Evolutionary conservation across 805 yeast species (phyloP).

Genomic region (Kodamaea laetipori): DNA sequence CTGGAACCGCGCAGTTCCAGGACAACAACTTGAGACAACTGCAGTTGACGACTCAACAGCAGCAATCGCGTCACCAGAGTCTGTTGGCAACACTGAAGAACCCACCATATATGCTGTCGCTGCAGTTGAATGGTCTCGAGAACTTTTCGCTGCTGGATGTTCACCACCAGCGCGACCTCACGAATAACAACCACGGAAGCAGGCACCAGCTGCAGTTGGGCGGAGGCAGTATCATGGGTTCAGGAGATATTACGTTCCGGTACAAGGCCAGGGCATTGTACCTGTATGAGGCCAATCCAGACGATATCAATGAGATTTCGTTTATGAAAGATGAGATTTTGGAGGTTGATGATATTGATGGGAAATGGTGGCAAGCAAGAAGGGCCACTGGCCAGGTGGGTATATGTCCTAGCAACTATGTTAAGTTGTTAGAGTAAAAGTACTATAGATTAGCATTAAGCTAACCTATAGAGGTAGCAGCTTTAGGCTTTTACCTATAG

Average conservation of each 20-base stretch:
- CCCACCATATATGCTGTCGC: slow-evolving; percentile 49
- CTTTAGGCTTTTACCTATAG: background rate
- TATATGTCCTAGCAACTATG: slow-evolving; percentile 94
- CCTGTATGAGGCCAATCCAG: slow-evolving; percentile 85
- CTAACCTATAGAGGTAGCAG: no score
- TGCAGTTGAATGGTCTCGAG: slow-evolving; percentile 63
- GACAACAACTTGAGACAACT: slow-evolving; percentile 39
- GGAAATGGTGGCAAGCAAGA: slow-evolving; percentile 98
- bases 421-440: slow-evolving; percentile 59
- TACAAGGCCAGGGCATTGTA: slow-evolving; percentile 86
- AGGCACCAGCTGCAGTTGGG: slow-evolving; percentile 6
- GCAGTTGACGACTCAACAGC: slow-evolving; percentile 31
- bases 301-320: slow-evolving; percentile 89
- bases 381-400: slow-evolving; percentile 90
- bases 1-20: slow-evolving; percentile 24
- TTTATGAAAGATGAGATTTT: slow-evolving; percentile 89
- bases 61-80: slow-evolving; percentile 18
- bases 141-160: slow-evolving; percentile 47
- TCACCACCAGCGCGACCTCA: slow-evolving; percentile 28
- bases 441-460: no score
- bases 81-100: slow-evolving; percentile 26
- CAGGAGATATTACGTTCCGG: slow-evolving; percentile 54
- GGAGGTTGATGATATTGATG: slow-evolving; percentile 88
- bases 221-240: slow-evolving; percentile 3
- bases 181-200: slow-evolving; percentile 26